phyloP scores from a whole-genome alignment of 2,329 filamentous ascomycete species.

The Verticillium isaacii region DNA sequence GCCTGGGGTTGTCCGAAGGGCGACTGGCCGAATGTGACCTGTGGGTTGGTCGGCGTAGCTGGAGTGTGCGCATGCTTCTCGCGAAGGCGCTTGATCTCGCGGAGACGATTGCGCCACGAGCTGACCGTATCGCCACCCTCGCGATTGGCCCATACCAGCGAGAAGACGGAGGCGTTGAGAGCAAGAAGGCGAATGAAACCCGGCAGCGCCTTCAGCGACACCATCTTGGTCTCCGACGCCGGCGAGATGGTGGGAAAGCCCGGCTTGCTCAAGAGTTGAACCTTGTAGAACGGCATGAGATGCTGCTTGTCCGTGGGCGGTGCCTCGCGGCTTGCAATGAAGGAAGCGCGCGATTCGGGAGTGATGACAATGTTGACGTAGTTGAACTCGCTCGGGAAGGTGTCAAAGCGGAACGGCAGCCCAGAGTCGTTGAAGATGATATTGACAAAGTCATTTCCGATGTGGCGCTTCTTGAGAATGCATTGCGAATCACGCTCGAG shows the following conservation, averaged over 20 bases:
- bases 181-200: slow-evolving; percentile 84
- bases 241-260: slow-evolving; percentile 91
- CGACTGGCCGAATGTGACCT: slow-evolving; percentile 16
- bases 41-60: slow-evolving; percentile 24
- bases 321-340: slow-evolving; percentile 58
- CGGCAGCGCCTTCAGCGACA: slow-evolving; percentile 77
- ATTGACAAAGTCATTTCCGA: slow-evolving; percentile 97
- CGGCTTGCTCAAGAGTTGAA: slow-evolving; percentile 82
- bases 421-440: slow-evolving; percentile 98
- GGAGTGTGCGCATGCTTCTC: slow-evolving; percentile 54
- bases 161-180: slow-evolving; percentile 91
- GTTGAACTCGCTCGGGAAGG: slow-evolving; percentile 92
- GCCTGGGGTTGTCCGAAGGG: slow-evolving; percentile 27
- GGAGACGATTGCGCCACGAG: slow-evolving; percentile 82
- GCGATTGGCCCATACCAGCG: slow-evolving; percentile 77
- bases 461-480: slow-evolving; percentile 85
- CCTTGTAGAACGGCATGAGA: slow-evolving; percentile 67
- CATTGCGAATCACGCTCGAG: slow-evolving; percentile 69
- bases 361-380: slow-evolving; percentile 96
- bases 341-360: slow-evolving; percentile 74
- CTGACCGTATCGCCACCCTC: slow-evolving; percentile 79
- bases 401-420: slow-evolving; percentile 81
- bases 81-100: slow-evolving; percentile 77
- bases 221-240: slow-evolving; percentile 81
- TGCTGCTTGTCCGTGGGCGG: slow-evolving; percentile 26